Percentiles rank a stretch among this genome's conserved stretches.
Conservation (phyloP, 768 basidiomycete species). For the Hortiboletus campestris region DNA sequence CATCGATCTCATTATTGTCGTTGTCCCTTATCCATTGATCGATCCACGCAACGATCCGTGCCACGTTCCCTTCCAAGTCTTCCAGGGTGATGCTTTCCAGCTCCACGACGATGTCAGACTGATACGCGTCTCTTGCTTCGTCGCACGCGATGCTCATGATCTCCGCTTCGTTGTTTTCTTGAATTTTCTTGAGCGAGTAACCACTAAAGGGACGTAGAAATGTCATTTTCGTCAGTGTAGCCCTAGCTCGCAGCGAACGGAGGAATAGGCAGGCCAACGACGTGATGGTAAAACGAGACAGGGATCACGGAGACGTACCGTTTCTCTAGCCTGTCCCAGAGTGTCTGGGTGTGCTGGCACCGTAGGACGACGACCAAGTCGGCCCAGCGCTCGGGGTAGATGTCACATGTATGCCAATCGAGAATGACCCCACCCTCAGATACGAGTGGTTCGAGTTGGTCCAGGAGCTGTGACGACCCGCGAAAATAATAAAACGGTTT, state of each 20-base stretch:
- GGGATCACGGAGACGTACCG: slow-evolving; percentile 48
- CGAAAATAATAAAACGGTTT: too few relatives aligned
- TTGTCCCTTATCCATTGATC: slow-evolving; percentile 56
- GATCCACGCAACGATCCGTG: slow-evolving; percentile 87
- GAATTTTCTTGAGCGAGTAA: slow-evolving; percentile 90
- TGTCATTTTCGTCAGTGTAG: background rate
- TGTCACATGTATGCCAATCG: slow-evolving; percentile 93
- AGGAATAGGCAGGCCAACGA: background rate
- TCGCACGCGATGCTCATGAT: slow-evolving; percentile 92
- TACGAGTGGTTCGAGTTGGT: slow-evolving; percentile 77
- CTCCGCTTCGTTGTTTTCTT: slow-evolving; percentile 98
- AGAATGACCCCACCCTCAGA: slow-evolving; percentile 76
- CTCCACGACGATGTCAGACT: slow-evolving; percentile 82
- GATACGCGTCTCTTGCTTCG: slow-evolving; percentile 86
- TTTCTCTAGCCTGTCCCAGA: slow-evolving; percentile 91
- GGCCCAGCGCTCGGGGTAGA: slow-evolving; percentile 95
- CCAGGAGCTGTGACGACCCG: slow-evolving; percentile 24
- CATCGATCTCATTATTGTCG: background rate
- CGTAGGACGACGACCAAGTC: slow-evolving; percentile 92
- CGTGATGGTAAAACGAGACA: background rate
- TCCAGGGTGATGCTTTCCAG: slow-evolving; percentile 72
- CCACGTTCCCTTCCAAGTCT: slow-evolving; percentile 86
- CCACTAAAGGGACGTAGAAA: slow-evolving; percentile 44
- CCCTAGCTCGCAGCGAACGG: too few relatives aligned
- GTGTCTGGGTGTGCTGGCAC: slow-evolving; percentile 78